These are phyloP conservation scores for Epithele typhae DNA, from an alignment of 768 basidiomycete species.

Conservation along the genomic window DNA sequence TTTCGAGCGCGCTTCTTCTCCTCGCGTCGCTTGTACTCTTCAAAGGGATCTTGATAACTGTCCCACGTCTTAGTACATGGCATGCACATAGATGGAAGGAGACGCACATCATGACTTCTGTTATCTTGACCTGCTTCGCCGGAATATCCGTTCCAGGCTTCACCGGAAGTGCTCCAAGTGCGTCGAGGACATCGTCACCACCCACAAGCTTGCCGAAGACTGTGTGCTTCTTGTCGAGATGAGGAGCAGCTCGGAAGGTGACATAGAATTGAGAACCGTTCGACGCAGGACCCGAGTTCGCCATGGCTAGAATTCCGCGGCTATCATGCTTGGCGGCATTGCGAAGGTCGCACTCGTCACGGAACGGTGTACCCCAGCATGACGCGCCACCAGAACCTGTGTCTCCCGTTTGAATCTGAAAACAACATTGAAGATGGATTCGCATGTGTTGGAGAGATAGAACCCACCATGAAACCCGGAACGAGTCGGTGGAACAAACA, in stretches of 20 bases:
- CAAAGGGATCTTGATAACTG: slow-evolving; percentile 93
- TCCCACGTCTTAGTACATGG: no score
- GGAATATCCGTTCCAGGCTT: slow-evolving; percentile 88
- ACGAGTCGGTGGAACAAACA: slow-evolving; percentile 90
- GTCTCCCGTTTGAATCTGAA: slow-evolving; percentile 94
- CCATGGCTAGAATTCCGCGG: slow-evolving; percentile 89
- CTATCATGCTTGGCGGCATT: slow-evolving; percentile 85
- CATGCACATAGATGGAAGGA: no score
- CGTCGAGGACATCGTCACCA: slow-evolving; percentile 85
- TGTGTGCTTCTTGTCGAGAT: slow-evolving; percentile 91
- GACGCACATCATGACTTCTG: slow-evolving; percentile 79
- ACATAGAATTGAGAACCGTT: slow-evolving; percentile 96
- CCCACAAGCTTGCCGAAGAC: slow-evolving; percentile 98
- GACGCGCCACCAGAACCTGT: slow-evolving; percentile 92
- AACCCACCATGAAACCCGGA: slow-evolving; percentile 87
- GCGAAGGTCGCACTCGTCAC: slow-evolving; percentile 88
- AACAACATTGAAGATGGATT: no score
- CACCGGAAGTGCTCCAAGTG: slow-evolving; percentile 74
- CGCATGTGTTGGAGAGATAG: no score
- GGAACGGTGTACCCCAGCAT: slow-evolving; percentile 93
- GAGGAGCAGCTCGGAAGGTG: slow-evolving; percentile 77
- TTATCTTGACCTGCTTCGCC: slow-evolving; percentile 79
- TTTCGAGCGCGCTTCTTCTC: slow-evolving; percentile 70
- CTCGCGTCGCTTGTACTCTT: slow-evolving; percentile 83
- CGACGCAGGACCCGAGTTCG: slow-evolving; percentile 87